Evolutionary conservation across 129 eudicot genomes (phyloP), one percentile per base, ranked within the genome.

Genomic region (Gnaphalium uliginosum): DNA sequence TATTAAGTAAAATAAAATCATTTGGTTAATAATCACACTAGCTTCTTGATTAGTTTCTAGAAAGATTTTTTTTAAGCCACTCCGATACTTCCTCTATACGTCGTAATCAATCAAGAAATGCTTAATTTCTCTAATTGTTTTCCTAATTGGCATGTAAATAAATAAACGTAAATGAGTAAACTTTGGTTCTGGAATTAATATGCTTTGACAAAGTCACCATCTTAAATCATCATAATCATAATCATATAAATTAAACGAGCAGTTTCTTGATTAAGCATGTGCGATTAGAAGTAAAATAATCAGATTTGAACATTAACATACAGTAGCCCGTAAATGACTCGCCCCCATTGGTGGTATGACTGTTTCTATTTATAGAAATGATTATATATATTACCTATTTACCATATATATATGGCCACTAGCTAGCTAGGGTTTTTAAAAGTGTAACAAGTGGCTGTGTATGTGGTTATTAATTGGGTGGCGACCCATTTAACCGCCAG

Each of bases 391-490:
- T 46, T 8, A 37, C 11, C 9, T 37, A 37, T 21, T n/a, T 63
- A 46, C 23, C 6, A 72, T 56, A 39, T 5, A 35, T 41, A 41
- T 41, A 11, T 46, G 53, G 18, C n/a, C 53, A 46, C 53, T 3
- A 41, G 48, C 48, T 41, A 62, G 62, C 81, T 69, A 61, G 77
- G 65, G 3, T 70, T 78, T 78, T 22, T 17, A 1, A 66, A 64
- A 76, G 29, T 41, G 10, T 0, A 75, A 65, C 79, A 54, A 76
- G 68, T 67, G 68, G 59, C 1, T 68, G 43, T 8, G 51, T 13
- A 46, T 14, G 53, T 46, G n/a, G 53, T 46, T 46, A 14, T 14
- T 46, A 14, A 4, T 11, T 46, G 48, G 48, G 15, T 41, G 18
- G 26, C 21, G 23, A 53, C 37, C 53, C 46, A 56, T 41, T 68